Base-by-base conservation (phyloP, 805 yeast species). In the Sugiyamaella marilandica region DNA sequence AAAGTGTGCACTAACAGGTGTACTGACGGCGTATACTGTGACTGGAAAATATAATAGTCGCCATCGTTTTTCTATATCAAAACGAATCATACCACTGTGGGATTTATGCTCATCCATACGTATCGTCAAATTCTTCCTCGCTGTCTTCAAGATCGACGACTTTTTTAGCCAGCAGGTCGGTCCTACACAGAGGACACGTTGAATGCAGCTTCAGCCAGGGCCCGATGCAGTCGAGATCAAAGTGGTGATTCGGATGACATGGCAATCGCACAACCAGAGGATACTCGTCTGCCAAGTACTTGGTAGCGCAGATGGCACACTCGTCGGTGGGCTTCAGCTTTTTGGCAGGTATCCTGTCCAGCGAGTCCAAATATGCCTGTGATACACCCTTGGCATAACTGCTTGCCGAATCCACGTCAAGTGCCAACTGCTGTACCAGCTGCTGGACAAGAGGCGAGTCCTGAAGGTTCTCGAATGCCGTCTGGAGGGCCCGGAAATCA, bases 161-260 rank as follows among this genome's bases (percentile, higher is more conserved):
- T 66, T 71, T 79, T 72, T 71, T 79, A 49, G 74, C 78, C 18
- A 79, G 65, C 24, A 91, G 80, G 62, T 89, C 84, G 55, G 78
- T 81, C 58, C 98, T 75, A 65, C 97, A 92, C 62, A 92, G 68
- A 0, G 98, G 98, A 64, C 98, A 91, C 2, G 74, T 71, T 10
- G 72, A 58, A 51, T 68, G 65, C 46, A 82, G 72, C 57, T 81
- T 79, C 49, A 92, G 73, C 98, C 98, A 91, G 0, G 95, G 94
- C 0, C 85, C 84, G 36, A 92, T 82, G 66, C 97, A 91, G 59
- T 92, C 97, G 58, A 90, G 73, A 65, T 91, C 98, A 68, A 87
- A 91, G 41, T 76, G 76, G 67, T 91, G 98, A 35, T 73, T 76
- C 7, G 70, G 65, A 37, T 75, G 74, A 68, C 98, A 91, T 2